Evolutionary conservation across 345 rosid genomes (phyloP), one percentile per base, ranked within the genome.

Genomic region (Chamaenerion angustifolium): DNA sequence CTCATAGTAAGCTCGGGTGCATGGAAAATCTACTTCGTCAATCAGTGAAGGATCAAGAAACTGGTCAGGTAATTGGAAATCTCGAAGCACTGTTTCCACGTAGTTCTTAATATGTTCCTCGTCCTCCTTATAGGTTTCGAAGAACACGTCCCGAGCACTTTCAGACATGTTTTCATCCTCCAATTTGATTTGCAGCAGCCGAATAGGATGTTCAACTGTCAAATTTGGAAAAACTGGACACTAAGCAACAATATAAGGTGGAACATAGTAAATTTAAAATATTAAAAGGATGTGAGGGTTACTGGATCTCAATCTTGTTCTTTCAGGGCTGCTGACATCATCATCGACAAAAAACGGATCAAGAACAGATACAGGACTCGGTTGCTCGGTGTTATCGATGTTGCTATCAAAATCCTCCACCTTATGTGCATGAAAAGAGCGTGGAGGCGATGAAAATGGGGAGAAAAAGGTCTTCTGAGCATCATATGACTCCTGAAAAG

Each of bases 311-410:
- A 61, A 63, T 75, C 67, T 72, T 56, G 71, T 72, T 57, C 69
- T 64, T 46, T 71, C 63, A 59, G 94, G 87, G 72, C 85, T 81
- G 35, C 56, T 45, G 37, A 7, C 37, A 5, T 81, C 94, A 59
- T 81, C 89, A 56, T 81, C 96, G 0, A 59, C 48, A 53, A 72
- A 90, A 55, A 70, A 15, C 35, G 80, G 80, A 64, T 90, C 98
- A 59, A 86, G 87, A 56, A 90, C 98, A 65, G 96, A 90, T 48
- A 83, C 77, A 9, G 95, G 98, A 75, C 94, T 90, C 57, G 80
- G 79, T 41, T 77, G 81, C 25, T 79, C 95, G n/a, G 56, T 58
- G 2, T 69, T 56, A 14, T 83, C 86, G 40, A 54, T 46, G 40
- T 64, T 57, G 52, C 59, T 57, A 44, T 73, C 88, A 16, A 56